Base-by-base conservation (phyloP, 345 rosid genomes). In the Eucalyptus grandis region DNA sequence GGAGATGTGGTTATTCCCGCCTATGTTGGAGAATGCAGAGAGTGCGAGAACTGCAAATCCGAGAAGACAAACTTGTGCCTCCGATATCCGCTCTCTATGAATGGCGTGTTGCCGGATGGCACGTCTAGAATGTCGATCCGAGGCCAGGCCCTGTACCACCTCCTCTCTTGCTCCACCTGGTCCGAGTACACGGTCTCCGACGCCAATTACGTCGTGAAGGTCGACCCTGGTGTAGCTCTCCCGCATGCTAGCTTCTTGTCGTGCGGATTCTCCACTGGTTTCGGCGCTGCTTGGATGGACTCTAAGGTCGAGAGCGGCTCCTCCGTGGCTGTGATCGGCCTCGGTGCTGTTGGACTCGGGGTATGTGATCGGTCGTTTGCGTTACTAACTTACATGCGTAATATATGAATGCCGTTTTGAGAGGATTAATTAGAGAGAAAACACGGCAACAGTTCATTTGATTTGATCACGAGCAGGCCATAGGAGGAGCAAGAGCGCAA, bases 311-410 rank as follows among this genome's bases (percentile, higher is more conserved):
- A 92, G 88, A 69, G 50, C 13, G 96, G 97, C 81, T 95, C 99
- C 30, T 92, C 89, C 49, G 95, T 96, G 1, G 97, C 95, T 86
- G 93, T 95, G 87, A 90, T 97, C 14, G 99, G 98, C 65, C 95
- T 97, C 58, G 99, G 98, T 81, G 94, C 95, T 24, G 98, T 96
- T 65, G 96, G 98, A 31, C 93, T 96, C 40, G 96, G 97, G 90
- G 96, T 93, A 92, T 30, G 87, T 86, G 37, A 47, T 34, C 26
- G 65, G 19, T 49, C 44, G 26, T n/a, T 44, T 40, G 8, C 6
- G 21, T 46, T 17, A 24, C 89, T 49, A 47, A 16, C 60, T 87
- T 40, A 69, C 56, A 7, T 19, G 58, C 9, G 86, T 47, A 40
- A n/a, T 17, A 17, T 44, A 37, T 31, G 8, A 49, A 49, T 77